Conservation (phyloP, 768 basidiomycete species). For the Lyophyllum semitale region DNA sequence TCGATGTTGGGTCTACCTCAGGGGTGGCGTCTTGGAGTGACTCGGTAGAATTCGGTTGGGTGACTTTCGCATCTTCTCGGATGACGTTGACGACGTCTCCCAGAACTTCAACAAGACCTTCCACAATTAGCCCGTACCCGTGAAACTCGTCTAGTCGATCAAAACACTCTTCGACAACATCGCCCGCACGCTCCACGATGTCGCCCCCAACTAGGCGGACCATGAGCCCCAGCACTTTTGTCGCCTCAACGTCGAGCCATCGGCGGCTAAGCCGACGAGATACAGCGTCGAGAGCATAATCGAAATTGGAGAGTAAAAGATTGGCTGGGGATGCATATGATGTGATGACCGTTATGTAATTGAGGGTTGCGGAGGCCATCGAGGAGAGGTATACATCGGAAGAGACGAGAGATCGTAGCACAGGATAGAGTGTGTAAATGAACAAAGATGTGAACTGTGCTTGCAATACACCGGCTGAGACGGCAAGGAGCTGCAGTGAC, state of each 20-base stretch:
- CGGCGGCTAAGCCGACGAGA: conserved; percentile 79
- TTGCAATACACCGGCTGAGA: conserved; percentile 71
- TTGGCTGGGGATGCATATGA: conserved; percentile 91
- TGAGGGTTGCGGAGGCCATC: conserved; percentile 75
- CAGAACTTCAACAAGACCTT: conserved; percentile 86
- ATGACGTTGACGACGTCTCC: conserved; percentile 83
- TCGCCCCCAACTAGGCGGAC: conserved; percentile 85
- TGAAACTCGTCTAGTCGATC: conserved; percentile 96
- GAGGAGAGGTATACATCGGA: conserved; percentile 64
- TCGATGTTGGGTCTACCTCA: conserved; percentile 16
- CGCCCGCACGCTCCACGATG: conserved; percentile 86
- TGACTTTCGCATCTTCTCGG: conserved; percentile 48
- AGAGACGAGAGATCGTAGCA: conserved; percentile 86
- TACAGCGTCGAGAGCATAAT: conserved; percentile 92
- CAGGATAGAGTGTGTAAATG: conserved; percentile 79
- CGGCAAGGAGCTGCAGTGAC: conserved; percentile 73
- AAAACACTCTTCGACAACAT: conserved; percentile 97
- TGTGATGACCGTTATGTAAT: conserved; percentile 68
- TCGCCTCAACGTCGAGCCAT: conserved; percentile 86
- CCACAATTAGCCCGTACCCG: conserved; percentile 85
- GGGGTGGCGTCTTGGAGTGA: conserved; percentile 3
- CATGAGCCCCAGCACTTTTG: conserved; percentile 83
- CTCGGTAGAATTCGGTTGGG: conserved; percentile 14
- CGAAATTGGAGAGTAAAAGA: conserved; percentile 90
- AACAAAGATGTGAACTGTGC: conserved; percentile 72